A percentile compares a stretch with the other conserved stretches of the same genome.
These are phyloP conservation scores for Scheffersomyces stipitis DNA, from an alignment of 805 yeast species.

Conservation along the genomic window DNA sequence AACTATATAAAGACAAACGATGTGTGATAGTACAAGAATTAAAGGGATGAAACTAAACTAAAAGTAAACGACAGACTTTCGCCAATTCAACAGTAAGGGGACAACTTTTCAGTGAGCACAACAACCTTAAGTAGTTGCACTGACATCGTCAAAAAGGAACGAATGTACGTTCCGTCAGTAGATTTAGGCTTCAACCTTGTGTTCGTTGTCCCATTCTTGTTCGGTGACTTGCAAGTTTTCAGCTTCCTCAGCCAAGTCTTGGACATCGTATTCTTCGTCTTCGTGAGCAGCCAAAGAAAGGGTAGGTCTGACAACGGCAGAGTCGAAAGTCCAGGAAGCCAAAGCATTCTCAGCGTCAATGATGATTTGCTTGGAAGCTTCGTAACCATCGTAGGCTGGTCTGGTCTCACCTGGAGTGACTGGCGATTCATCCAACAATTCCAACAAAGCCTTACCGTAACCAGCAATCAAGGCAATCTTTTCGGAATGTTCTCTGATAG, in stretches of 20 bases:
- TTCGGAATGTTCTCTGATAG: conserved; percentile 92
- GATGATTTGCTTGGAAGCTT: conserved; percentile 96
- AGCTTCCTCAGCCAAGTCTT: conserved; percentile 44
- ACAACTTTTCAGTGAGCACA: not conserved
- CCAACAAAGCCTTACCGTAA: conserved; percentile 95
- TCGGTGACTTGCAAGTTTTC: conserved; percentile 56
- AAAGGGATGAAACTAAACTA: not conserved
- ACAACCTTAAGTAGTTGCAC: too few relatives aligned
- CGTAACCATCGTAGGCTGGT: conserved; percentile 97
- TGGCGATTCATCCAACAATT: conserved; percentile 93
- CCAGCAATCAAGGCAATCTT: conserved; percentile 97
- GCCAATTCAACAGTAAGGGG: not conserved
- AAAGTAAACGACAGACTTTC: not conserved
- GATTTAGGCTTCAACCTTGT: conserved; percentile 26
- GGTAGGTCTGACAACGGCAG: conserved; percentile 92
- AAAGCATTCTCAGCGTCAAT: conserved; percentile 95
- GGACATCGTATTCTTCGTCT: conserved; percentile 44
- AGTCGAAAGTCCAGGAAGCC: conserved; percentile 95
- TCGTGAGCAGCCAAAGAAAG: conserved; percentile 74
- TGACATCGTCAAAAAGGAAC: too few relatives aligned
- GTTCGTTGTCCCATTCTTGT: conserved; percentile 42
- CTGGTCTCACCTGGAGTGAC: conserved; percentile 99
- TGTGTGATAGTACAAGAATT: not conserved
- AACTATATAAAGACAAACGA: not conserved
- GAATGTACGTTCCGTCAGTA: conserved; percentile 2